Evolutionary conservation across 306 rosid species (phyloP).

Genomic region (Trifolium subterraneum): DNA sequence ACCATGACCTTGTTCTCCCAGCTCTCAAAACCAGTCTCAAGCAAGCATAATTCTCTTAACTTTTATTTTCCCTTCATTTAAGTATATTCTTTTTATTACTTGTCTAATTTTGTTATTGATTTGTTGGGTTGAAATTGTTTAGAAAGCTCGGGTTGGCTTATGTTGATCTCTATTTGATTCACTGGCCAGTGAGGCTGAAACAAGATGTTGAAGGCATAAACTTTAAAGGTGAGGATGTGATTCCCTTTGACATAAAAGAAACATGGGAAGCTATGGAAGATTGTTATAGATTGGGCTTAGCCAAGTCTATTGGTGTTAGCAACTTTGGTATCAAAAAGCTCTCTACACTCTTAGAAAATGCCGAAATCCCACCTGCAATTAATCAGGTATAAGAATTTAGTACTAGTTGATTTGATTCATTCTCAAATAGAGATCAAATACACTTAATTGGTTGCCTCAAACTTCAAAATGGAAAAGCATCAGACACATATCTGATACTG

Average conservation of each 20-base stretch:
- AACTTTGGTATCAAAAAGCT: background rate
- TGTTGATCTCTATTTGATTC: constrained; percentile 1
- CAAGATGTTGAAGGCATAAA: background rate
- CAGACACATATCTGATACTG: background rate
- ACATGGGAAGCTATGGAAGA: constrained; percentile 8
- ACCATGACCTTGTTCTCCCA: constrained; percentile 53
- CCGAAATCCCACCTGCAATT: background rate
- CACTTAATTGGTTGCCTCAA: background rate
- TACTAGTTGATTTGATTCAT: background rate
- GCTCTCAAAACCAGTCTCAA: constrained; percentile 49
- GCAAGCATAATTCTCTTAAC: constrained; percentile 14
- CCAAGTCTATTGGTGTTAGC: background rate
- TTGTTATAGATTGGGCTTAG: background rate
- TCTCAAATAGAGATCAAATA: background rate
- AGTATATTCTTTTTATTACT: background rate
- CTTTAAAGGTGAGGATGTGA: background rate
- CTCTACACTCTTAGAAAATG: background rate
- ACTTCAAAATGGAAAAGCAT: background rate
- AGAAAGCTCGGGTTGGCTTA: background rate
- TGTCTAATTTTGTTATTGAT: background rate
- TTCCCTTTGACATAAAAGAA: background rate
- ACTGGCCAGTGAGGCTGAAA: background rate
- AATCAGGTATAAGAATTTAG: background rate
- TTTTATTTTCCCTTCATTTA: background rate
- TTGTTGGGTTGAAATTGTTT: background rate